phyloP scores from a whole-genome alignment of 805 yeast genomes.

The Cyberlindnera mississippiensis region DNA sequence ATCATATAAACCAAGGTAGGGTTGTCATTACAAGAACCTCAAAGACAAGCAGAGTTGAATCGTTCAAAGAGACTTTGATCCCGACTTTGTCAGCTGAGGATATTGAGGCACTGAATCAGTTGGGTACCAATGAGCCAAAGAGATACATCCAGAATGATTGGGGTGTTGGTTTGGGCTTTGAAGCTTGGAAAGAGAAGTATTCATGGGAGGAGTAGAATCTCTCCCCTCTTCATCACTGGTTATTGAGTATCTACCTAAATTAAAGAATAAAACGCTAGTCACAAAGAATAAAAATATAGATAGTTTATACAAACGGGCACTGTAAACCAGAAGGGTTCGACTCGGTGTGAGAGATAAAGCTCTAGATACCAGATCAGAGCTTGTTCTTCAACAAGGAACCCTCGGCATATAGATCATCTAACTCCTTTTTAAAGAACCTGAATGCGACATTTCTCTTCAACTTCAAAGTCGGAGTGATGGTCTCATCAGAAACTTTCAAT shows the following conservation, averaged over 20 bases:
- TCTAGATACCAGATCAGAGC: conserved; percentile 7
- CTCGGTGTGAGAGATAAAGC: too few species aligned
- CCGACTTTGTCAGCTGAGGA: conserved; percentile 39
- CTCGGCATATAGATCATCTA: conserved; percentile 46
- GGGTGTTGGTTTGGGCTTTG: conserved; percentile 17
- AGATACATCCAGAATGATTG: conserved; percentile 30
- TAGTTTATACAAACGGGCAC: too few species aligned
- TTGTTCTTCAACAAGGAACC: conserved; percentile 30
- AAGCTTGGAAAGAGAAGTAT: conserved; percentile 16
- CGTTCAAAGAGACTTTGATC: conserved; percentile 32
- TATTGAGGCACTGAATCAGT: conserved; percentile 31
- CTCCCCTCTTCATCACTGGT: too few species aligned
- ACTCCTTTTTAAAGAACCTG: conserved; percentile 36
- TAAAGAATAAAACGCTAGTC: too few species aligned
- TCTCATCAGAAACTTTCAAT: conserved; percentile 54
- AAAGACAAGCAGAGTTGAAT: conserved; percentile 55
- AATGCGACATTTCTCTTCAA: conserved; percentile 46
- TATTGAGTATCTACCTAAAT: too few species aligned
- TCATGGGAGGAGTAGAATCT: conserved; percentile 21
- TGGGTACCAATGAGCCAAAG: conserved; percentile 30
- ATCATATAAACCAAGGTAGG: conserved; percentile 60
- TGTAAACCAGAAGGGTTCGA: too few species aligned
- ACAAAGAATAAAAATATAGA: too few species aligned
- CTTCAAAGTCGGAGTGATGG: conserved; percentile 65
- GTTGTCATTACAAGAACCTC: conserved; percentile 67